A percentile compares a stretch with the other conserved stretches of the same genome.
Conservation (phyloP, 1,284 basidiomycete genomes). For the Hypsizygus ulmarius region DNA sequence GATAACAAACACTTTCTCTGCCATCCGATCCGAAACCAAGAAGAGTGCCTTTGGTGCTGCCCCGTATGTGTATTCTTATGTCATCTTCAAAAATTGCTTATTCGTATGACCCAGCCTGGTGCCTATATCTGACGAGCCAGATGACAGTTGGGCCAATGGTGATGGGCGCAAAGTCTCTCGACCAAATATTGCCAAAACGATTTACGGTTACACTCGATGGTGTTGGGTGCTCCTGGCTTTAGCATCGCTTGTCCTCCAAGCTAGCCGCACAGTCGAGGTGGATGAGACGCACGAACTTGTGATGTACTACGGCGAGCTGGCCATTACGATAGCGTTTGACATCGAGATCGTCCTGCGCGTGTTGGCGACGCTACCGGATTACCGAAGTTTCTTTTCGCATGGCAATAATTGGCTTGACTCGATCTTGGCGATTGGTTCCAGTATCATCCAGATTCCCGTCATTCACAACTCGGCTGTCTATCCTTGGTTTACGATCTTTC, state of each 20-base stretch:
- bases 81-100: slow-evolving; percentile 7
- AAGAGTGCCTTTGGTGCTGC: slow-evolving; percentile 90
- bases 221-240: slow-evolving; percentile 81
- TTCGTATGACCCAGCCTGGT: slow-evolving; percentile 38
- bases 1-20: slow-evolving; percentile 93
- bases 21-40: slow-evolving; percentile 85
- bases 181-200: slow-evolving; percentile 48
- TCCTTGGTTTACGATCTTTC: slow-evolving; percentile 91
- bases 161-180: slow-evolving; percentile 42
- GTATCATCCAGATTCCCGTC: slow-evolving; percentile 83
- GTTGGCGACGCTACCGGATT: slow-evolving; percentile 74
- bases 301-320: slow-evolving; percentile 71
- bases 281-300: slow-evolving; percentile 44
- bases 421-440: slow-evolving; percentile 77
- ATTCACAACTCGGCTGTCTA: slow-evolving; percentile 71
- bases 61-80: slow-evolving; percentile 41
- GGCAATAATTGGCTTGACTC: slow-evolving; percentile 79
- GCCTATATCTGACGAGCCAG: slow-evolving; percentile 48
- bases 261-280: slow-evolving; percentile 64
- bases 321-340: slow-evolving; percentile 84
- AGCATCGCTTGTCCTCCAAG: slow-evolving; percentile 75
- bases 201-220: slow-evolving; percentile 65
- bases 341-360: slow-evolving; percentile 85
- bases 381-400: slow-evolving; percentile 74
- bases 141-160: slow-evolving; percentile 57